Conservation (phyloP, 306 rosid genomes). For the Malus sieversii region DNA sequence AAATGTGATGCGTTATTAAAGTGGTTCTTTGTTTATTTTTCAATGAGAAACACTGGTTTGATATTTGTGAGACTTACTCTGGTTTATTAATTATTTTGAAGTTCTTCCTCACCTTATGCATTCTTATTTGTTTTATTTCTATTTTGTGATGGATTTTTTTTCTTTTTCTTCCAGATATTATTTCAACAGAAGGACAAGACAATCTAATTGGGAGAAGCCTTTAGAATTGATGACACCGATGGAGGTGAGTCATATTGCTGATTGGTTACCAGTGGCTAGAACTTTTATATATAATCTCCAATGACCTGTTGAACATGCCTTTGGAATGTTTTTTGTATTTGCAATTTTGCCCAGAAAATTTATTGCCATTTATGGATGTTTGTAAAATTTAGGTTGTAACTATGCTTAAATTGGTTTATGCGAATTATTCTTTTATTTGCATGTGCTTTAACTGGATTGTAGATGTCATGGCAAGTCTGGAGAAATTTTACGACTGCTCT, state of each 20-base stretch:
- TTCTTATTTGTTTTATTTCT: neutral
- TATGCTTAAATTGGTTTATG: constrained; percentile 48
- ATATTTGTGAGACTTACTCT: neutral
- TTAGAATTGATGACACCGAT: constrained; percentile 89
- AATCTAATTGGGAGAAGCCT: constrained; percentile 98
- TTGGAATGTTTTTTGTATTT: constrained; percentile 22
- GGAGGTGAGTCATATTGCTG: constrained; percentile 60
- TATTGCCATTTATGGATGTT: constrained; percentile 32
- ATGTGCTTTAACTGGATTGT: constrained; percentile 88
- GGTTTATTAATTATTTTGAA: neutral
- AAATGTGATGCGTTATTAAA: neutral
- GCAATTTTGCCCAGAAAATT: neutral
- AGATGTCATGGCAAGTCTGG: constrained; percentile 89
- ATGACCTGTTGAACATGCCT: constrained; percentile 22
- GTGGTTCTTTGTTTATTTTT: neutral
- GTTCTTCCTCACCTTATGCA: neutral
- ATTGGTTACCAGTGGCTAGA: constrained; percentile 10
- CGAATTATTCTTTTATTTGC: constrained; percentile 73
- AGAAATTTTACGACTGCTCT: constrained; percentile 87
- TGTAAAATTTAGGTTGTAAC: constrained; percentile 38
- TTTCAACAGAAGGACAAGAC: constrained; percentile 85
- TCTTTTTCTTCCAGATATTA: constrained; percentile 49
- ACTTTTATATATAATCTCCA: constrained; percentile 14
- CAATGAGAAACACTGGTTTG: neutral
- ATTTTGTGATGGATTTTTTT: neutral